Conservation (phyloP, 208 protist genomes). For the Leishmania tarentolae region DNA sequence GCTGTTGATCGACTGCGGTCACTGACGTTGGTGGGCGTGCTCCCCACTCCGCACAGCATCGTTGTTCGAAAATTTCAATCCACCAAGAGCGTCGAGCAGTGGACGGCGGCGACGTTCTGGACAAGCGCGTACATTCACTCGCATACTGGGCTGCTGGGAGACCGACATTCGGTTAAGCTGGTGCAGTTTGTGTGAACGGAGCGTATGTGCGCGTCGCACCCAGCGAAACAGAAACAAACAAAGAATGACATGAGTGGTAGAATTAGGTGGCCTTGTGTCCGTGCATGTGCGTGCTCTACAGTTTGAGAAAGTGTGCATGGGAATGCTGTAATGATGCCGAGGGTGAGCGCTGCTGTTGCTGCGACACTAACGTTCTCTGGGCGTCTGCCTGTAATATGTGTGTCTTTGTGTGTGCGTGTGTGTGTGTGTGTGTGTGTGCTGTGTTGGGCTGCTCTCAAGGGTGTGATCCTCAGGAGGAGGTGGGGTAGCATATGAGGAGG, state of each 20-base stretch:
- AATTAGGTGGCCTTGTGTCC: background rate
- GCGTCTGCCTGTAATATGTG: background rate
- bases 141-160: constrained; percentile 49
- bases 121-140: constrained; percentile 68
- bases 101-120: constrained; percentile 81
- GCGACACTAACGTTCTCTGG: background rate
- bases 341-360: background rate
- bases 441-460: background rate
- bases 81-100: constrained; percentile 68
- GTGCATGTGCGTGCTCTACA: background rate
- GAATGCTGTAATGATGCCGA: background rate
- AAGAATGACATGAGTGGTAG: background rate
- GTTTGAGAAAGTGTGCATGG: background rate
- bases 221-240: background rate
- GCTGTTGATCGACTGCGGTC: constrained; percentile 46
- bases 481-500: background rate
- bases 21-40: constrained; percentile 77
- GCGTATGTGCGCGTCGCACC: background rate
- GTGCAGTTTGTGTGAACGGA: constrained; percentile 42
- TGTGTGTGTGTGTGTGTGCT: background rate
- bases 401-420: background rate
- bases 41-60: constrained; percentile 83
- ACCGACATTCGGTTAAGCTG: constrained; percentile 65
- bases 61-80: constrained; percentile 64
- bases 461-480: background rate